Base-by-base conservation (phyloP, 345 rosid species). In the Hibiscus trionum region DNA sequence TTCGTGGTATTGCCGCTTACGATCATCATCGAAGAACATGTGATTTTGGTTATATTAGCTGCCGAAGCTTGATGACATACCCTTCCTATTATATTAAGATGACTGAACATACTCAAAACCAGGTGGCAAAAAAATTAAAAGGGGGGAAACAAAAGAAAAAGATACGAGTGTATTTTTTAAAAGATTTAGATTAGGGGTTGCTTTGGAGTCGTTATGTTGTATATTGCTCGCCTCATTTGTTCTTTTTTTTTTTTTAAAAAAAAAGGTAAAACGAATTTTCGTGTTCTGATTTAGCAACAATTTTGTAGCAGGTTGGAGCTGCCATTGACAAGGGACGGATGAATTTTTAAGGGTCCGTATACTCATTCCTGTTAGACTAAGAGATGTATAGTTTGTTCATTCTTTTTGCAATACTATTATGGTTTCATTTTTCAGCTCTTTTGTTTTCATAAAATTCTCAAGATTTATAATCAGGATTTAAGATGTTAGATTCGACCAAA, bases 361-460 rank as follows among this genome's bases (percentile, higher is more conserved):
- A 50, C 35, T 11, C 24, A 27, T 53, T 76, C 59, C 57, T 75
- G 73, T 58, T 10, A 57, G 61, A 12, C 60, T 61, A 75, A 69
- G 78, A 49, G 70, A 50, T 75, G 69, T 75, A 47, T 49, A 49
- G 63, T 60, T 59, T 69, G 67, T 61, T 69, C 50, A 75, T 67
- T 74, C 72, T 66, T 69, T 74, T 24, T 59, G 62, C 26, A 24
- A 58, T 58, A 37, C 42, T 37, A 26, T 21, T 58, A 4, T 24
- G 24, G 31, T 24, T 58, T 53, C 24, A n/a, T 58, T 56, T 58
- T 11, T 6, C 16, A 26, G 0, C 26, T 8, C 61, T 58, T 58
- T 24, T 21, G 15, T 26, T 58, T 58, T 26, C 62, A 16, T 57
- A 19, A 57, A 3, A 21, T 58, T 58, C 16, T 26, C 8, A 1